Evolutionary conservation across 176 grass and related monocot genomes (phyloP).

Genomic region (Avena sativa): DNA sequence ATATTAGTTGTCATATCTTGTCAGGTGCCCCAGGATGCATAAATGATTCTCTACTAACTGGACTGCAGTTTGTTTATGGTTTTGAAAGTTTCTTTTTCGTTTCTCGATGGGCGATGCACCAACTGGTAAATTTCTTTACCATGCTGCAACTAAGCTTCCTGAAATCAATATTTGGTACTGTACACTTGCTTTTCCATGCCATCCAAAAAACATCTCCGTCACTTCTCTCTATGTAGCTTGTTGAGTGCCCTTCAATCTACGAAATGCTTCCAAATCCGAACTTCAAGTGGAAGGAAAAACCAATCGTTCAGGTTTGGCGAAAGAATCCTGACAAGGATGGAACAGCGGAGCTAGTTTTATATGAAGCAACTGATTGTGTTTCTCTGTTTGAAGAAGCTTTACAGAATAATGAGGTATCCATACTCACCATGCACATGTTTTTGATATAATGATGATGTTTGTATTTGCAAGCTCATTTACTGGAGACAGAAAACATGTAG

Average conservation of each 20-base stretch:
- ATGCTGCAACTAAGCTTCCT: conserved; percentile 14
- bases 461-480: neutral
- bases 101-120: conserved; percentile 94
- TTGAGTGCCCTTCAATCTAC: conserved; percentile 92
- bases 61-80: conserved; percentile 94
- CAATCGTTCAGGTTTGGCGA: conserved; percentile 78
- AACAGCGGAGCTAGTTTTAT: conserved; percentile 56
- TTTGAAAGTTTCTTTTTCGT: conserved; percentile 99
- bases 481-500: neutral
- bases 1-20: conserved; percentile 38
- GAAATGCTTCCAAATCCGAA: conserved; percentile 86
- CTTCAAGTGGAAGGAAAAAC: conserved; percentile 79
- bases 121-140: conserved; percentile 80
- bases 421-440: neutral
- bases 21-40: conserved; percentile 96
- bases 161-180: neutral
- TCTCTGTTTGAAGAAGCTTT: conserved; percentile 97
- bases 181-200: neutral
- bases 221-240: conserved; percentile 51
- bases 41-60: conserved; percentile 94
- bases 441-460: neutral
- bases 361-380: conserved; percentile 63
- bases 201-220: neutral
- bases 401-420: conserved; percentile 78
- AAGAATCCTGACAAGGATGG: conserved; percentile 69